These are phyloP conservation scores for Solanum virginianum DNA, from an alignment of 257 asterid genomes.

Conservation along the genomic window DNA sequence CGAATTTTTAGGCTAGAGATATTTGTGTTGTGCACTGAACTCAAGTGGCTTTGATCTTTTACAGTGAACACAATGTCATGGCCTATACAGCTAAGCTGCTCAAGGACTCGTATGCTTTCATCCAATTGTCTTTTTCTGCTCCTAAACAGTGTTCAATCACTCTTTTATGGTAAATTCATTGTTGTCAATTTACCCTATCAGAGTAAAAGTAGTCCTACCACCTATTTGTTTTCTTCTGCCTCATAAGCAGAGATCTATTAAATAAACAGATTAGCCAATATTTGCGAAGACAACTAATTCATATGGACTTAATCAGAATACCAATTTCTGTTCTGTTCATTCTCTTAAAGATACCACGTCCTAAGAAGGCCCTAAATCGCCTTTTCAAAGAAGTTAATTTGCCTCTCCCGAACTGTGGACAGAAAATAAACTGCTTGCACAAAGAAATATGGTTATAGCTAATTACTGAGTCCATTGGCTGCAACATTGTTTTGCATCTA, in stretches of 20 bases:
- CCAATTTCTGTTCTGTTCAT: not conserved
- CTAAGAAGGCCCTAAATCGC: not conserved
- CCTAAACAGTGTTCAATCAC: not conserved
- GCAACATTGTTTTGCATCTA: not conserved
- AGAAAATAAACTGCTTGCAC: not conserved
- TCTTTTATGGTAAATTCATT: not conserved
- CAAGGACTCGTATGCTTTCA: not conserved
- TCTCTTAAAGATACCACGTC: not conserved
- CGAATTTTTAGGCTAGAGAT: not conserved
- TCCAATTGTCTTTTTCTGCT: not conserved
- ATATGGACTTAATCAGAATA: not conserved
- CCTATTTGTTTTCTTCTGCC: not conserved
- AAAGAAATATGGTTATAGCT: not conserved
- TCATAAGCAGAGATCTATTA: not conserved
- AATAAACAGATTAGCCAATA: not conserved
- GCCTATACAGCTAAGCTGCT: not conserved
- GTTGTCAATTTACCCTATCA: not conserved
- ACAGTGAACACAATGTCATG: not conserved
- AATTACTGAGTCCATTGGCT: not conserved
- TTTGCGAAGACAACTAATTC: not conserved
- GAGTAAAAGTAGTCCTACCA: not conserved
- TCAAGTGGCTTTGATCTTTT: not conserved
- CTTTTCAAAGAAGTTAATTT: not conserved
- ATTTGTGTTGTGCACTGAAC: not conserved
- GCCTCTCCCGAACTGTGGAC: not conserved